A percentile compares a stretch with the other conserved stretches of the same genome.
These are phyloP conservation scores for Isabelozyma pseudorhagii DNA, from an alignment of 805 yeast species.

Conservation along the genomic window DNA sequence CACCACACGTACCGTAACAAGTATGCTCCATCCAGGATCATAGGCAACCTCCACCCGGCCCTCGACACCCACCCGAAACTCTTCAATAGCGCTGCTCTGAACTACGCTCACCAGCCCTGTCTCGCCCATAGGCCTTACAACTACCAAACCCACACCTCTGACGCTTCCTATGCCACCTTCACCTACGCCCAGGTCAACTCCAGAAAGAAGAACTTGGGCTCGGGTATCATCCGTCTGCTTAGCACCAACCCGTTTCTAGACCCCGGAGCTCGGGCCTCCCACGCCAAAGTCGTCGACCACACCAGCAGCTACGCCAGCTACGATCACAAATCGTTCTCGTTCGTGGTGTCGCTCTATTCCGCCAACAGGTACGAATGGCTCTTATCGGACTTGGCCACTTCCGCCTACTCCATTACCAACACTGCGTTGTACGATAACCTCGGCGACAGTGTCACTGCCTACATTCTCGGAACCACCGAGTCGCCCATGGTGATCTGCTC, in stretches of 20 bases:
- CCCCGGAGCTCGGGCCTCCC: slow-evolving; percentile 10
- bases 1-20: slow-evolving; percentile 31
- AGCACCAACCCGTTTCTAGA: slow-evolving; percentile 10
- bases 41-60: slow-evolving; percentile 13
- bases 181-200: slow-evolving; percentile 26
- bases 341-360: slow-evolving; percentile 14
- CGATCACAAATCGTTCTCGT: background rate
- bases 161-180: slow-evolving; percentile 7
- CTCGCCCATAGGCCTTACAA: slow-evolving; percentile 20
- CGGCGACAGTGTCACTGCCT: slow-evolving; percentile 14
- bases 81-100: slow-evolving; percentile 16
- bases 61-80: slow-evolving; percentile 19
- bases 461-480: slow-evolving; percentile 14
- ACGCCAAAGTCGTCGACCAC: slow-evolving; percentile 16
- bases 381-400: slow-evolving; percentile 9
- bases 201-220: slow-evolving; percentile 31
- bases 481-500: slow-evolving; percentile 14
- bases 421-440: slow-evolving; percentile 18
- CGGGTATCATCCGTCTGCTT: slow-evolving; percentile 33
- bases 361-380: slow-evolving; percentile 14
- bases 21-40: slow-evolving; percentile 6
- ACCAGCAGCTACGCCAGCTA: slow-evolving; percentile 21
- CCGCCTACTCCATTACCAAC: slow-evolving; percentile 14
- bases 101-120: slow-evolving; percentile 16
- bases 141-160: slow-evolving; percentile 9